Conservation (phyloP, 805 yeast species). For the Kodamaea hsintzibuensis region DNA sequence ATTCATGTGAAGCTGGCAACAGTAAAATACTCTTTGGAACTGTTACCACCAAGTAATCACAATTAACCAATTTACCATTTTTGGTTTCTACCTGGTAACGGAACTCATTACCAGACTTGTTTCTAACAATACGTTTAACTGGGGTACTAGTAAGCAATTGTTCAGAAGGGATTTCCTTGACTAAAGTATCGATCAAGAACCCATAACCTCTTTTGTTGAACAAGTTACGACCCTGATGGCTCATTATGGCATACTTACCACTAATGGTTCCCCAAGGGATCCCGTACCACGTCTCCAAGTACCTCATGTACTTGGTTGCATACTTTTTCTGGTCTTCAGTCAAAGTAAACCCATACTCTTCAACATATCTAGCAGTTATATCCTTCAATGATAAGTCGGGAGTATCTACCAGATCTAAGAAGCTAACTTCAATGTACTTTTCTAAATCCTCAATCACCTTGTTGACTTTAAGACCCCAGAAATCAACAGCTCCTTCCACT, state of each 20-base stretch:
- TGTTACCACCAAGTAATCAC: conserved; percentile 68
- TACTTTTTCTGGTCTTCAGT: conserved; percentile 51
- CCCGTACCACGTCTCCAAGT: conserved; percentile 80
- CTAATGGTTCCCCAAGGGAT: conserved; percentile 66
- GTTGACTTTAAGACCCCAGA: conserved; percentile 25
- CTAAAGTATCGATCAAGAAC: conserved; percentile 45
- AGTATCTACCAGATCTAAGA: conserved; percentile 47
- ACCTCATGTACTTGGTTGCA: conserved; percentile 54
- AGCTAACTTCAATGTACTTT: conserved; percentile 58
- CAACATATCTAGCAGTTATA: conserved; percentile 48
- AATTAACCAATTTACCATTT: conserved; percentile 29
- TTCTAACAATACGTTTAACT: not conserved
- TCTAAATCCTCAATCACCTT: conserved; percentile 55
- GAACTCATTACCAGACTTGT: not conserved
- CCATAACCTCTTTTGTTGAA: conserved; percentile 62
- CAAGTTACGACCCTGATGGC: conserved; percentile 79
- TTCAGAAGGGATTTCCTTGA: conserved; percentile 36
- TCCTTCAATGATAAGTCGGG: conserved; percentile 55
- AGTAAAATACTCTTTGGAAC: conserved; percentile 75
- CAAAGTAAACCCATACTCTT: conserved; percentile 46
- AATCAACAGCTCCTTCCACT: conserved; percentile 34
- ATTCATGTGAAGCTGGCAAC: conserved; percentile 33
- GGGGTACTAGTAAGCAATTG: conserved; percentile 35
- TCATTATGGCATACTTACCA: conserved; percentile 66
- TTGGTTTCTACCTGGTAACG: conserved; percentile 33